These are phyloP conservation scores for Chaetomiaceae sp. DNA, from an alignment of 2,329 filamentous ascomycete species.

Conservation along the genomic window DNA sequence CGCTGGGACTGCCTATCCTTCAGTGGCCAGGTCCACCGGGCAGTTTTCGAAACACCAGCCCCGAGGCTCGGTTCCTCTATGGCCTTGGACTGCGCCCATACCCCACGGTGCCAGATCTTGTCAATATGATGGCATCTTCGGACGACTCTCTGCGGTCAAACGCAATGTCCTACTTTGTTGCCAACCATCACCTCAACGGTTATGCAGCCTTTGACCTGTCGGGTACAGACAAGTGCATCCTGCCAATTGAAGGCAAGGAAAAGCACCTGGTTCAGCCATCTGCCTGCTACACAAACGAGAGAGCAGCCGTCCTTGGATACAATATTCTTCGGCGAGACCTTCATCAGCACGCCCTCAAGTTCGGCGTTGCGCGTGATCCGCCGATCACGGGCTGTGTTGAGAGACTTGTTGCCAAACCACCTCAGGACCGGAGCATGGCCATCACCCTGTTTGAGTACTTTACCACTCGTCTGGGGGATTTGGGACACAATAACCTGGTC, in stretches of 20 bases:
- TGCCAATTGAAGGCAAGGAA: constrained; percentile 68
- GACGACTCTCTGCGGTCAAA: constrained; percentile 56
- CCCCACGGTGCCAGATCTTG: constrained; percentile 68
- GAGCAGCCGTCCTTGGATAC: constrained; percentile 74
- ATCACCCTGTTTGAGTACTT: constrained; percentile 77
- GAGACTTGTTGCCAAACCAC: constrained; percentile 66
- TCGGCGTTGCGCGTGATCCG: constrained; percentile 81
- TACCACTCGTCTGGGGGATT: constrained; percentile 67
- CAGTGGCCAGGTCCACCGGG: constrained; percentile 71
- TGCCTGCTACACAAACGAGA: constrained; percentile 77
- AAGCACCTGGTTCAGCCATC: constrained; percentile 64
- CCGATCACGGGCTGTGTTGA: constrained; percentile 72
- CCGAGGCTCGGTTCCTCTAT: constrained; percentile 70
- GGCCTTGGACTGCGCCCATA: constrained; percentile 67
- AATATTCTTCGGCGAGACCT: constrained; percentile 70
- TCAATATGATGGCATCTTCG: constrained; percentile 69
- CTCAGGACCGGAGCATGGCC: constrained; percentile 61
- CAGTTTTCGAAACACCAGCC: constrained; percentile 57
- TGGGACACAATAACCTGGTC: constrained; percentile 56
- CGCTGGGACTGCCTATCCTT: constrained; percentile 67
- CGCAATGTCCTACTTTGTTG: constrained; percentile 76
- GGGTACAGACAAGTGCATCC: constrained; percentile 51
- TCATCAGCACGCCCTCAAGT: constrained; percentile 74
- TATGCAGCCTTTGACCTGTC: constrained; percentile 63
- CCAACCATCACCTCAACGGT: constrained; percentile 70